These are phyloP conservation scores for Edaphochlamys debaryana DNA, from an alignment of 139 green algal species.

Conservation along the genomic window DNA sequence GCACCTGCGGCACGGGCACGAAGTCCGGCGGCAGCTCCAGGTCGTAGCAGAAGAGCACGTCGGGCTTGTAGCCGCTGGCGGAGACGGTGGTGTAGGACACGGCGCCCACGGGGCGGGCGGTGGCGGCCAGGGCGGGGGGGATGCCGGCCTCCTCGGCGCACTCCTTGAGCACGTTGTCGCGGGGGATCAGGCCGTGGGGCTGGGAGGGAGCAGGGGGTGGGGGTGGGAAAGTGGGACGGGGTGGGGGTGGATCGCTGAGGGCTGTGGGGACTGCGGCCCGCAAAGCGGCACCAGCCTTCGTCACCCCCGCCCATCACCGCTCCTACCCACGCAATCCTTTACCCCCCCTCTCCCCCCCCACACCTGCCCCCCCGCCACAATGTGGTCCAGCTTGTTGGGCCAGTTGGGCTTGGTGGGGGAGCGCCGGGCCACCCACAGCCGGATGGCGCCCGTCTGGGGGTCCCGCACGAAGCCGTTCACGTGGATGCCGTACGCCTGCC, in stretches of 20 bases:
- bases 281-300: no score
- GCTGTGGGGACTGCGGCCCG: no score
- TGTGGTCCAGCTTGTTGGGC: slow-evolving; percentile 94
- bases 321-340: no score
- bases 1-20: slow-evolving; percentile 71
- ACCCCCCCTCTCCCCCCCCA: no score
- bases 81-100: slow-evolving; percentile 70
- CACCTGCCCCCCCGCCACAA: slow-evolving; percentile 91
- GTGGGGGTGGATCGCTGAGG: no score
- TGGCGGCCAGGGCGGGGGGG: slow-evolving; percentile 72
- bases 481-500: no score
- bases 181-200: slow-evolving; percentile 74
- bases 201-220: slow-evolving; percentile 38
- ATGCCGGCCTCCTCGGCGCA: slow-evolving; percentile 94
- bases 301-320: no score
- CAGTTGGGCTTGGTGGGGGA: slow-evolving; percentile 77
- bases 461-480: slow-evolving; percentile 84
- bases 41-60: slow-evolving; percentile 94
- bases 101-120: slow-evolving; percentile 53
- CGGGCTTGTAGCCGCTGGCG: slow-evolving; percentile 80
- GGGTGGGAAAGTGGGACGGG: background rate
- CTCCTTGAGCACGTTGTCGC: slow-evolving; percentile 95
- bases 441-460: slow-evolving; percentile 48
- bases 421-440: slow-evolving; percentile 90
- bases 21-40: slow-evolving; percentile 91